phyloP scores from a whole-genome alignment of 805 yeast genomes.

The Starmerella floris region DNA sequence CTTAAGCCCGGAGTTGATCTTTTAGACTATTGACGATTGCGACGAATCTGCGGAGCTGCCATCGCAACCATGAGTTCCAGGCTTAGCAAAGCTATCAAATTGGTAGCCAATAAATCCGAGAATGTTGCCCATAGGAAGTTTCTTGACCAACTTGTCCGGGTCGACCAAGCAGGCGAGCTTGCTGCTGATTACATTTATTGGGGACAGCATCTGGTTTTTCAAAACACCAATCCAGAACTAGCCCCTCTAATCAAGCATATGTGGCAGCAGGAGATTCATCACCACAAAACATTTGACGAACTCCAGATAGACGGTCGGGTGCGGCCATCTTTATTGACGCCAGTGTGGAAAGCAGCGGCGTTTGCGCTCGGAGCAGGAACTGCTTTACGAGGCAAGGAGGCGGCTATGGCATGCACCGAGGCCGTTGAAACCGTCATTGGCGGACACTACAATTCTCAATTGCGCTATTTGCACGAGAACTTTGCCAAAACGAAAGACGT shows the following conservation, averaged over 20 bases:
- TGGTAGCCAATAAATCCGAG: slow-evolving; percentile 19
- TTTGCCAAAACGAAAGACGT: slow-evolving; percentile 50
- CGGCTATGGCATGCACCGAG: slow-evolving; percentile 98
- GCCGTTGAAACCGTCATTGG: slow-evolving; percentile 98
- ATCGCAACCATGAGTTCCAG: slow-evolving; percentile 1
- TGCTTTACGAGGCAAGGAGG: slow-evolving; percentile 77
- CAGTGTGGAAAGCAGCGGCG: slow-evolving; percentile 89
- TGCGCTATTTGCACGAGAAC: slow-evolving; percentile 60
- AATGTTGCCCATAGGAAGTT: slow-evolving; percentile 21
- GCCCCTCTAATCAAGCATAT: slow-evolving; percentile 76
- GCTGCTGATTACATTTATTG: slow-evolving; percentile 90
- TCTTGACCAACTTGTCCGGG: slow-evolving; percentile 42
- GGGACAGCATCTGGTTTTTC: slow-evolving; percentile 73
- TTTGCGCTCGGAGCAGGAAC: slow-evolving; percentile 74
- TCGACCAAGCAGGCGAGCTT: slow-evolving; percentile 95
- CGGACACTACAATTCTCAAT: slow-evolving; percentile 82
- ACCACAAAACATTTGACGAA: slow-evolving; percentile 69
- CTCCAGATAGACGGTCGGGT: slow-evolving; percentile 67
- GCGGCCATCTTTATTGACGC: slow-evolving; percentile 83
- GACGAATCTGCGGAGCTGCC: too few species aligned
- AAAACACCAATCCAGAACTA: slow-evolving; percentile 55
- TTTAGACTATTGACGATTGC: too few species aligned
- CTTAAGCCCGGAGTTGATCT: too few species aligned
- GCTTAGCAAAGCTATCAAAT: slow-evolving; percentile 18
- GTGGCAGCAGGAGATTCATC: slow-evolving; percentile 97